Conservation (phyloP, 2,329 filamentous ascomycete genomes). For the Fusarium setosum region DNA sequence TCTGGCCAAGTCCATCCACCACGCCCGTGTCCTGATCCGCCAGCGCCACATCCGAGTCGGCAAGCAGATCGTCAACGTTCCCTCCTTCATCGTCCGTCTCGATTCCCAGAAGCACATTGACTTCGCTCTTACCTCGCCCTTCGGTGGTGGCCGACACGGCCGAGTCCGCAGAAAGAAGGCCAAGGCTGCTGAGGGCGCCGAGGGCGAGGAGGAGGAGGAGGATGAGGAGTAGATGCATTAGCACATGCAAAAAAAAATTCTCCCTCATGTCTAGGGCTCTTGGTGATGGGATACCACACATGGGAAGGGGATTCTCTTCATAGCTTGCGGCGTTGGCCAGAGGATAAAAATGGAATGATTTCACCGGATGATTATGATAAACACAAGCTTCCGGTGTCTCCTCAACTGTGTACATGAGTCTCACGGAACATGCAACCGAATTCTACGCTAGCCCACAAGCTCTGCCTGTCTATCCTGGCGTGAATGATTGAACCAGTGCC, state of each 20-base stretch:
- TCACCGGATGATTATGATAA: slow-evolving; percentile 45
- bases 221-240: slow-evolving; percentile 75
- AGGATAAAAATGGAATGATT: slow-evolving; percentile 61
- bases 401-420: slow-evolving; percentile 41
- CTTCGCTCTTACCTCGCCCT: slow-evolving; percentile 97
- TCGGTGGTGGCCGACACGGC: slow-evolving; percentile 95
- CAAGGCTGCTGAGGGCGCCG: slow-evolving; percentile 90
- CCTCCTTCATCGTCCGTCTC: slow-evolving; percentile 98
- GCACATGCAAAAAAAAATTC: slow-evolving; percentile 45
- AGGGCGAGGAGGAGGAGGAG: slow-evolving; percentile 84
- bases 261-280: slow-evolving; percentile 44
- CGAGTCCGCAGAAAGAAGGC: slow-evolving; percentile 99
- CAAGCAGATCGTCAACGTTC: slow-evolving; percentile 99
- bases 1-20: slow-evolving; percentile 99
- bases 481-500: neutral
- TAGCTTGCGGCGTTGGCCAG: slow-evolving; percentile 64
- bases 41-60: slow-evolving; percentile 99
- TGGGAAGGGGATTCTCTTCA: slow-evolving; percentile 56
- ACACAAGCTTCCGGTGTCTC: slow-evolving; percentile 30
- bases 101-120: slow-evolving; percentile 99
- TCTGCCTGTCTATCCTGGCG: slow-evolving; percentile 24
- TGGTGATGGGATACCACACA: slow-evolving; percentile 50
- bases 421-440: slow-evolving; percentile 35
- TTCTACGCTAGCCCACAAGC: slow-evolving; percentile 19
- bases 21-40: slow-evolving; percentile 99